Conservation (phyloP, 1,284 basidiomycete genomes). For the Chalciporus sp. region DNA sequence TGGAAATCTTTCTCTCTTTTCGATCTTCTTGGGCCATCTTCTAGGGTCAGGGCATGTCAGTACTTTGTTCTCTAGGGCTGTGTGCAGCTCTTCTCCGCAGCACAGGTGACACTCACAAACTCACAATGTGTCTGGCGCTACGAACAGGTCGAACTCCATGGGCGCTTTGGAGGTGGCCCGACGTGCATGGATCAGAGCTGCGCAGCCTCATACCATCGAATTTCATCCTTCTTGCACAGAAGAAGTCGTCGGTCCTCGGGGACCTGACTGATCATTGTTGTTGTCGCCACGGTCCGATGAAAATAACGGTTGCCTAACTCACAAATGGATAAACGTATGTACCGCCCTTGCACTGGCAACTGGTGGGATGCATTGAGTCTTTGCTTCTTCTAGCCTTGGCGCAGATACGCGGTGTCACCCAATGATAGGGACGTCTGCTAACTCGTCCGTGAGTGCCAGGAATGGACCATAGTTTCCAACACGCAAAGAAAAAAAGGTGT, state of each 20-base stretch:
- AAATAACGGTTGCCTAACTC: neutral
- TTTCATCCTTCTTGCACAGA: neutral
- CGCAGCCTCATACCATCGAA: neutral
- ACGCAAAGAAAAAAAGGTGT: neutral
- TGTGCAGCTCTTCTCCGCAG: neutral
- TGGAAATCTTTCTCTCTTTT: neutral
- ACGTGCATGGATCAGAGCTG: neutral
- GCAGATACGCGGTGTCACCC: neutral
- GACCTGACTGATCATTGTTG: too few species aligned
- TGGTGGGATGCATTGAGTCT: neutral
- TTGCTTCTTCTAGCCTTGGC: neutral
- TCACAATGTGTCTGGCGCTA: neutral
- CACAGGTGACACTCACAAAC: neutral
- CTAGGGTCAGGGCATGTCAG: neutral
- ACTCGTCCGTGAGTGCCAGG: neutral
- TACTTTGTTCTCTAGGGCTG: neutral
- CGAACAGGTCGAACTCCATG: neutral
- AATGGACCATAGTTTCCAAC: neutral
- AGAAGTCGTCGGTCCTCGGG: neutral
- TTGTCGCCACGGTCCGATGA: neutral
- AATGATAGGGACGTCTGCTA: neutral
- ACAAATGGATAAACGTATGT: neutral
- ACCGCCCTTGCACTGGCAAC: neutral
- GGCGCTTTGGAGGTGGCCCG: neutral
- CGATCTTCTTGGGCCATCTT: neutral